Evolutionary conservation across 192 early-diverging fungal genomes (phyloP), one percentile per base, ranked within the genome.

Genomic region (Allomyces macrogynus): DNA sequence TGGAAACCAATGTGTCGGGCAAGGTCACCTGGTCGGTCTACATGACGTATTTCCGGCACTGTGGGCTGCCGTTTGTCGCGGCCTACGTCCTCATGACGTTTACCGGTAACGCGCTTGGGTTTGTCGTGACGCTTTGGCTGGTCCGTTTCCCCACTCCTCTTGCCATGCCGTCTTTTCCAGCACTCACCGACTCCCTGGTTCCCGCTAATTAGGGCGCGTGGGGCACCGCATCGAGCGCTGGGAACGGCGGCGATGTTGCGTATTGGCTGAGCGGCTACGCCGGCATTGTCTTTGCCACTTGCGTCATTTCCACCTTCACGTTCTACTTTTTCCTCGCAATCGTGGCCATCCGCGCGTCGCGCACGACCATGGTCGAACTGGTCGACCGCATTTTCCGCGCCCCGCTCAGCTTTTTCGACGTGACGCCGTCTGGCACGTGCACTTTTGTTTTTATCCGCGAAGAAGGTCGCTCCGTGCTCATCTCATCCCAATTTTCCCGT

Each of bases 351-450:
- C 49, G 49, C 49, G 49, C 16, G 1, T 14, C 49, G 16, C 49
- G 49, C 3, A n/a, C 49, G 16, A 57, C 49, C 49, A 57, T 57
- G 49, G 49, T 69, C 42, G 69, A 73, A 14, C 70, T 78, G 9
- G 68, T 71, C 40, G 69, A 71, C 20, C 76, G 81, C 43, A 78
- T 93, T 23, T 63, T 92, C 65, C 70, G 84, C 10, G 83, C 89
- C 1, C 89, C 89, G 10, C 78, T 85, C 61, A 74, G 73, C 4
- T 93, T 96, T 73, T 91, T 85, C 71, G 82, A 84, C 68, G 79
- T 82, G 16, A 89, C 87, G 0, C 87, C 87, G 11, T 64, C 86
- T 8, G 87, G 32, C 8, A 8, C 32, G n/a, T n/a, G 32, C 32
- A 40, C 8, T 40, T 7, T 40, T 40, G n/a, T 40, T 7, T 7